phyloP scores from a whole-genome alignment of 352 stramenopile species.

The Nothophytophthora sp. region DNA sequence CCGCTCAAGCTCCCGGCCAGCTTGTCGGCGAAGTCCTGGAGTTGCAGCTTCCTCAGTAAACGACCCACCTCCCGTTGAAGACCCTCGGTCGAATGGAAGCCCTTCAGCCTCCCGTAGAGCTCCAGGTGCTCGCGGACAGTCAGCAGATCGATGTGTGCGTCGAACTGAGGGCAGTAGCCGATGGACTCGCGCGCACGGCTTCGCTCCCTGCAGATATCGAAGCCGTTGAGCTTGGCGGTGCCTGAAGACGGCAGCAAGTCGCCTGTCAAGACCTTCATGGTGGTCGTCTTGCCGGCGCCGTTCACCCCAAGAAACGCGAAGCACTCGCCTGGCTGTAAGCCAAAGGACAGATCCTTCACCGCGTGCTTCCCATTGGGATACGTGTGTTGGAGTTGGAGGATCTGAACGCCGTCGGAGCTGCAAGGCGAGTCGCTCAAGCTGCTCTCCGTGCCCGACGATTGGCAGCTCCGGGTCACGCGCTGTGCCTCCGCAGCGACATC shows the following conservation, averaged over 20 bases:
- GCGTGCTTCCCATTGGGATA: slow-evolving; percentile 77
- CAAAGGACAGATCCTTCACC: slow-evolving; percentile 70
- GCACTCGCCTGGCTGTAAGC: slow-evolving; percentile 75
- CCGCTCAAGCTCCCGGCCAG: slow-evolving; percentile 68
- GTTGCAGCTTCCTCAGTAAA: slow-evolving; percentile 39
- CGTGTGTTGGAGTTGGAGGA: slow-evolving; percentile 48
- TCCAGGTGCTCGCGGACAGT: slow-evolving; percentile 94
- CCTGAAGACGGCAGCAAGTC: slow-evolving; percentile 61
- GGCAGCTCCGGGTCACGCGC: not conserved
- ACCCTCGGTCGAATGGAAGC: slow-evolving; percentile 21
- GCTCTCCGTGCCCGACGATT: not conserved
- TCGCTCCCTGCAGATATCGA: slow-evolving; percentile 70
- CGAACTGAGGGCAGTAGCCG: slow-evolving; percentile 97
- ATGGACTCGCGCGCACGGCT: slow-evolving; percentile 62
- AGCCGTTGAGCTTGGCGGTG: slow-evolving; percentile 62
- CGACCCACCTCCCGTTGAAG: slow-evolving; percentile 29
- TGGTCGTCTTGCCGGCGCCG: slow-evolving; percentile 70
- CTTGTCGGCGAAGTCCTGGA: slow-evolving; percentile 49
- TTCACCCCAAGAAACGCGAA: slow-evolving; percentile 91
- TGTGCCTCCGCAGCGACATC: slow-evolving; percentile 2
- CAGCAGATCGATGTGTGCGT: slow-evolving; percentile 93
- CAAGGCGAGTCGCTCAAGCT: not conserved
- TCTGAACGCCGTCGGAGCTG: no score
- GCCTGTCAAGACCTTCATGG: slow-evolving; percentile 69
- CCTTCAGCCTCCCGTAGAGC: slow-evolving; percentile 93